A percentile compares a stretch with the other conserved stretches of the same genome.
These are phyloP conservation scores for Neurospora crassa DNA, from an alignment of 2,329 filamentous ascomycete species.

Conservation along the genomic window DNA sequence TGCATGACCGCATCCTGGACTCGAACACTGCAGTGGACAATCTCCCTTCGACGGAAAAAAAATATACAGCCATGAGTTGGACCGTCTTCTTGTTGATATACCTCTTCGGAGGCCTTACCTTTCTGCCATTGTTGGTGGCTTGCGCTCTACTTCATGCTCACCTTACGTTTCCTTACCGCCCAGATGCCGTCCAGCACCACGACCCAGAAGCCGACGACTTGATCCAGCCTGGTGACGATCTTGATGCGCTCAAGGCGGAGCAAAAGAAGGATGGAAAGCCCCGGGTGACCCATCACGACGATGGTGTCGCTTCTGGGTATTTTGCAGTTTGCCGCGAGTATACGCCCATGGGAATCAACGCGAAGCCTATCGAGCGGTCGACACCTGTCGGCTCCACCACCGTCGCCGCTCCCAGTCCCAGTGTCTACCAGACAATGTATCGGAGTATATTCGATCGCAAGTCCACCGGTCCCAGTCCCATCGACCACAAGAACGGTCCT, in stretches of 20 bases:
- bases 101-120: slow-evolving; percentile 78
- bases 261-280: slow-evolving; percentile 52
- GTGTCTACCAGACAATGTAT: slow-evolving; percentile 98
- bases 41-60: background rate
- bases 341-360: slow-evolving; percentile 82
- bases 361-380: slow-evolving; percentile 79
- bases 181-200: slow-evolving; percentile 25
- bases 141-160: slow-evolving; percentile 57
- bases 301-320: slow-evolving; percentile 79
- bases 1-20: background rate
- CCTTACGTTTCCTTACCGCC: slow-evolving; percentile 51
- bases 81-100: slow-evolving; percentile 62
- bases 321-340: slow-evolving; percentile 95
- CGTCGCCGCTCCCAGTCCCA: slow-evolving; percentile 72
- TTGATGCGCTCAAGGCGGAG: slow-evolving; percentile 50
- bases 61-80: slow-evolving; percentile 37
- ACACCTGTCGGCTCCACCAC: slow-evolving; percentile 69
- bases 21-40: slow-evolving; percentile 1
- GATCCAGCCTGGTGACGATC: slow-evolving; percentile 54
- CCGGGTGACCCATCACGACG: slow-evolving; percentile 43
- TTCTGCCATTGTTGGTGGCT: slow-evolving; percentile 62
- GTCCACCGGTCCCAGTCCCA: slow-evolving; percentile 29
- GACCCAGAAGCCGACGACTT: slow-evolving; percentile 31
- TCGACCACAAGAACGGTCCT: slow-evolving; percentile 37
- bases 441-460: slow-evolving; percentile 88